Evolutionary conservation across 2,329 filamentous ascomycete species (phyloP), one percentile per base, ranked within the genome.

Genomic region (Colletotrichum tropicale): DNA sequence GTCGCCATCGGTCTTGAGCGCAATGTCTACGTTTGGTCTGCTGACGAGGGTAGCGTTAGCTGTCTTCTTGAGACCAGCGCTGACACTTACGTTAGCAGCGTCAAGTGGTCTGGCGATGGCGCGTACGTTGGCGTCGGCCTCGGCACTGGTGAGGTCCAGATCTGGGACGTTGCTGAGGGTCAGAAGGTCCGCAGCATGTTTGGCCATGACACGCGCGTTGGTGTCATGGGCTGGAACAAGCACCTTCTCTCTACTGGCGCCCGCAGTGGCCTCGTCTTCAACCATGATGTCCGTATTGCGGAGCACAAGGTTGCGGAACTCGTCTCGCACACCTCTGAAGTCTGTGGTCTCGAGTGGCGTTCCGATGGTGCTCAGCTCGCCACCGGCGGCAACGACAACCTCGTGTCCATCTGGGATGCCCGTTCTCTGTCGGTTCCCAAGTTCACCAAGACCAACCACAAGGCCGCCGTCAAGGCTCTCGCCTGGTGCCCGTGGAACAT

Each of bases 361-460:
- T 93, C 96, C 21, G 97, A 99, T 83, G 97, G 97, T 80, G 95
- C 96, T 69, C 97, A 98, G 89, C 94, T 99, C 76, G 97, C 97
- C 69, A 98, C 97, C 70, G 97, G 97, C 81, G 97, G 96, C 85
- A 99, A 99, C 83, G 97, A 99, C 91, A 99, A 99, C 90, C 91
- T 99, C 71, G 97, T 99, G 79, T 98, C 95, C 81, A 99, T 99
- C 88, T 99, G 97, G 97, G 97, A 99, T 85, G 96, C 97, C 71
- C 95, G 97, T 66, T 97, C 95, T 10, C 91, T 99, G 76, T 93
- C 93, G 21, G 96, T 98, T 12, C 97, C 97, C 84, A 98, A 98
- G 88, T 98, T 98, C 90, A 97, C 96, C 87, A 99, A 99, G 93
- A 98, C 96, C 83, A 99, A 99, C 91, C 97, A 99, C 91, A 97